phyloP scores from a whole-genome alignment of 345 rosid species.

The Citrus glauca region DNA sequence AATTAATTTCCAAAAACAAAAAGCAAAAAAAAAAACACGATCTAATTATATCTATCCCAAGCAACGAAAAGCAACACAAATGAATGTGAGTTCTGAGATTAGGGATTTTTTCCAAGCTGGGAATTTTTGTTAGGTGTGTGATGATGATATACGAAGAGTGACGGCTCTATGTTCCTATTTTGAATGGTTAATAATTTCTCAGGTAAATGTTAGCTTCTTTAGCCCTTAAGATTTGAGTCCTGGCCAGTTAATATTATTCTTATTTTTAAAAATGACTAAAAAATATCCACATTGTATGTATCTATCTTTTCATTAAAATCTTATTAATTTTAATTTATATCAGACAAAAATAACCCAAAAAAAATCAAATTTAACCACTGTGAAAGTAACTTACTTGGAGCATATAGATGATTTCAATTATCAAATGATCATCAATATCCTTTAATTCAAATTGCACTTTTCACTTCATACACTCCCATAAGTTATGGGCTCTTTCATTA shows the following conservation, averaged over 20 bases:
- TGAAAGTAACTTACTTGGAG: too few species aligned
- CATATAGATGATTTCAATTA: too few species aligned
- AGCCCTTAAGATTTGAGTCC: too few species aligned
- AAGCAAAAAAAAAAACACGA: background rate
- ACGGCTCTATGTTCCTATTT: constrained; percentile 29
- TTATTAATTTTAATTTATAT: too few species aligned
- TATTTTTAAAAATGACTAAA: too few species aligned
- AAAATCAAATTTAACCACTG: too few species aligned
- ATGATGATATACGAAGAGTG: constrained; percentile 32
- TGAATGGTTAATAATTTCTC: constrained; percentile 10
- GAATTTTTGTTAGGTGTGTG: constrained; percentile 7
- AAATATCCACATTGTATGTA: too few species aligned
- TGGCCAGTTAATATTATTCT: too few species aligned
- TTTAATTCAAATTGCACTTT: background rate
- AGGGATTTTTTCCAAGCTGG: constrained; percentile 20
- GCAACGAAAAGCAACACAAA: constrained; percentile 18
- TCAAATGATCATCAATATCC: too few species aligned
- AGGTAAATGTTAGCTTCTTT: too few species aligned
- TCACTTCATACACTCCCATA: constrained; percentile 17
- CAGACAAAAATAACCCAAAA: too few species aligned
- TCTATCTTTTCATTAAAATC: too few species aligned
- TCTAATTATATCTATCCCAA: constrained; percentile 2
- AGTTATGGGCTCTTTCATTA: constrained; percentile 13
- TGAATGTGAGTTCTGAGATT: constrained; percentile 21
- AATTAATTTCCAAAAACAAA: background rate